Conservation (phyloP, 306 rosid species). For the Lathyrus oleraceus region DNA sequence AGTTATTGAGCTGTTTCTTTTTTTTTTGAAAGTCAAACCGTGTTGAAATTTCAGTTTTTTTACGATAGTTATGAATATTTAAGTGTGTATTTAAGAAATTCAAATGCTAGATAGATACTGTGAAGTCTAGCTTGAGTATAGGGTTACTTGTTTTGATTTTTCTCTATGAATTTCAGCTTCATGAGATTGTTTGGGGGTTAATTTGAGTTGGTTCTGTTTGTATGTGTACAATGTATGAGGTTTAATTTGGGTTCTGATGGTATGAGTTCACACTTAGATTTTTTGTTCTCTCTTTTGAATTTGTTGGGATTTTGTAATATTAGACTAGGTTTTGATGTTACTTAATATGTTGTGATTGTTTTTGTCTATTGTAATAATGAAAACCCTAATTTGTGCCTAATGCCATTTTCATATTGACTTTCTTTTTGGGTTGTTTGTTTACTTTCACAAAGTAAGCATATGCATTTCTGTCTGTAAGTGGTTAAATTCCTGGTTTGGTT, state of each 20-base stretch:
- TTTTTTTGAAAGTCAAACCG: conserved; percentile 30
- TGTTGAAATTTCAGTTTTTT: neutral
- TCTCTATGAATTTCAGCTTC: neutral
- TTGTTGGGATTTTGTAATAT: neutral
- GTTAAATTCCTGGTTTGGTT: neutral
- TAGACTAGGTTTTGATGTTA: neutral
- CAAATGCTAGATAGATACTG: neutral
- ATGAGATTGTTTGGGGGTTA: neutral
- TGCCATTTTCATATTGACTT: neutral
- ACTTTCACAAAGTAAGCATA: no score
- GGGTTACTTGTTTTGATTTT: neutral
- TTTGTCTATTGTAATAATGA: neutral
- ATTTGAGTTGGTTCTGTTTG: neutral
- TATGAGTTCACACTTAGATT: no score
- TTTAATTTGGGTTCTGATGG: no score
- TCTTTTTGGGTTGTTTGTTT: no score
- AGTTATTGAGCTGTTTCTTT: conserved; percentile 26
- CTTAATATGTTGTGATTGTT: neutral
- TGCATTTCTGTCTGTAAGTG: no score
- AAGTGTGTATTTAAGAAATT: neutral
- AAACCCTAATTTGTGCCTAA: neutral
- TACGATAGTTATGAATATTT: neutral
- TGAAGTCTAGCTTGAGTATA: neutral
- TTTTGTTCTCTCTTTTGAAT: no score
- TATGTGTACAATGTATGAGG: neutral